Conservation (phyloP, 78 protist species). For the Chrysochromulina parva region DNA sequence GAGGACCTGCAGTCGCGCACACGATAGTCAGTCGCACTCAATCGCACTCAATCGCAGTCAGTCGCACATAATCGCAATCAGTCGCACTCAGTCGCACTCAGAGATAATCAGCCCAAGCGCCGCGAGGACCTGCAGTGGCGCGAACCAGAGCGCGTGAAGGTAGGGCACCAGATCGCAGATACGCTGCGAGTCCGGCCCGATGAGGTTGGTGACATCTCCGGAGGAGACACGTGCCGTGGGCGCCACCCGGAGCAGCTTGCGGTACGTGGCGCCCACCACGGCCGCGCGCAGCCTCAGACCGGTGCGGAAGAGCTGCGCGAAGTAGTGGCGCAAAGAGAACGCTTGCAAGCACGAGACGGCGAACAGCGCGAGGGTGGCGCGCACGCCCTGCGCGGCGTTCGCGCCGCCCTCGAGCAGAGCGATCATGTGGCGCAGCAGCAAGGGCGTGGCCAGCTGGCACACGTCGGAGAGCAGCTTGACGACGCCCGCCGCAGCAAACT, state of each 20-base stretch:
- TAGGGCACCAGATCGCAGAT: not conserved
- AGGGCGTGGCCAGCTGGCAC: not conserved
- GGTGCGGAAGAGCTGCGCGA: not conserved
- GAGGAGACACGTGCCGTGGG: not conserved
- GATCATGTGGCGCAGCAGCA: not conserved
- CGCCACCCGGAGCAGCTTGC: not conserved
- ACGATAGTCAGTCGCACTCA: too few relatives aligned
- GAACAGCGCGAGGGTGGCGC: not conserved
- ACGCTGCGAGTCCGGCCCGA: not conserved
- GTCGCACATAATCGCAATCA: too few relatives aligned
- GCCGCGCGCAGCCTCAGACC: not conserved
- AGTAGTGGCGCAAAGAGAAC: not conserved
- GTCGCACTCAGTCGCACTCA: too few relatives aligned
- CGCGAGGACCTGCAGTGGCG: slow-evolving; percentile 7
- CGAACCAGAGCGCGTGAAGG: slow-evolving; percentile 28
- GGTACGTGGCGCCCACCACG: not conserved
- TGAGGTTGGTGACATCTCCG: not conserved
- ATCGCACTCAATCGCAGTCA: too few relatives aligned
- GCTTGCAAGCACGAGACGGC: not conserved
- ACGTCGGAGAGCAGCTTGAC: not conserved
- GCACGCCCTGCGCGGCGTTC: not conserved
- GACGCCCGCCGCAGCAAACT: not conserved
- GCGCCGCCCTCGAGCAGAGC: not conserved
- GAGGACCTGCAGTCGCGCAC: too few relatives aligned
- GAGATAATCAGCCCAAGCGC: too few relatives aligned